Percentiles rank a stretch among this genome's conserved stretches.
These are phyloP conservation scores for Monilinia aucupariae DNA, from an alignment of 2,329 filamentous ascomycete genomes.

Conservation along the genomic window DNA sequence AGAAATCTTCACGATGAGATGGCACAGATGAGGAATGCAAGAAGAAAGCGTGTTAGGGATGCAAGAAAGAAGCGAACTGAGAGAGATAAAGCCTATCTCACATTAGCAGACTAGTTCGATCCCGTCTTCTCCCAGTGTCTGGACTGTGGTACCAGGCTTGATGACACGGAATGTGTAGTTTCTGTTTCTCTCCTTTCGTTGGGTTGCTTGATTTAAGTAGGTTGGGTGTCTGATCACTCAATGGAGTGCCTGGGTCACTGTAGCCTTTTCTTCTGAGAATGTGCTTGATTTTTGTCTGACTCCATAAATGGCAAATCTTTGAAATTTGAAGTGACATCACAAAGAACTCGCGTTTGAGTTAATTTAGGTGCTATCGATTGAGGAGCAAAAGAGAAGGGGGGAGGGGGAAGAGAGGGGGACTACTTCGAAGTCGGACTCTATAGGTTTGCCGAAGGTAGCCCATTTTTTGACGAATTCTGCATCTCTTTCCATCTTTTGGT, in stretches of 20 bases:
- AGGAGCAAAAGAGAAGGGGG: no score
- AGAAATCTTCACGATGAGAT: not conserved
- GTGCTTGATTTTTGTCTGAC: not conserved
- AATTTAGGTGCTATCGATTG: no score
- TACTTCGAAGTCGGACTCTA: no score
- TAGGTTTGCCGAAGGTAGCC: not conserved
- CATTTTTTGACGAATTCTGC: not conserved
- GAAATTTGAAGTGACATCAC: not conserved
- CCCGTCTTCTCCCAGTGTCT: not conserved
- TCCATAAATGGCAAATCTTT: not conserved
- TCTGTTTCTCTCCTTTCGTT: no score
- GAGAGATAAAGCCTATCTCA: not conserved
- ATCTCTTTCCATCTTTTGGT: not conserved
- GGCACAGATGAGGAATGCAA: slow-evolving; percentile 10
- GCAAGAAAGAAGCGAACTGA: not conserved
- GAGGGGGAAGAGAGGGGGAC: no score
- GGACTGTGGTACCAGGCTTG: not conserved
- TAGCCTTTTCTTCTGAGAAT: not conserved
- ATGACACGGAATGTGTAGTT: not conserved
- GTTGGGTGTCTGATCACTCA: not conserved
- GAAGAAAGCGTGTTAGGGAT: not conserved
- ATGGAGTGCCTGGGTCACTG: not conserved
- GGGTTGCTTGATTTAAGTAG: not conserved
- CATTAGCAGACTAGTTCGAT: not conserved
- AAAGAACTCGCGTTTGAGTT: not conserved